Conservation (phyloP, 257 asterid species). For the Nicotiana otophora region DNA sequence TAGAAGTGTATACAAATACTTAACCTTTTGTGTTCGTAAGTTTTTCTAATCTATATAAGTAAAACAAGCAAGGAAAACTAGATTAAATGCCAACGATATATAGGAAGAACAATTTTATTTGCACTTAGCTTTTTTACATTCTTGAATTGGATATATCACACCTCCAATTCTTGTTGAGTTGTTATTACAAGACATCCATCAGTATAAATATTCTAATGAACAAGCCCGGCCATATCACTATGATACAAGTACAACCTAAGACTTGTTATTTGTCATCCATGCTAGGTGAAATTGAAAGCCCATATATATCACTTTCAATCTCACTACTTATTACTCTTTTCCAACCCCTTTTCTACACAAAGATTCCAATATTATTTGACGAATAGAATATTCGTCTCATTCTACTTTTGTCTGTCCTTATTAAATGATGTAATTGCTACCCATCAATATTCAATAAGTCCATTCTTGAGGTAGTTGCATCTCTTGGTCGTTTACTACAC, state of each 20-base stretch:
- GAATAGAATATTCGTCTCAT: background rate
- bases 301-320: background rate
- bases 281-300: background rate
- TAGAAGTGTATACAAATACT: no score
- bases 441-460: constrained; percentile 20
- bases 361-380: background rate
- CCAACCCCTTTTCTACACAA: background rate
- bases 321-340: background rate
- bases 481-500: constrained; percentile 12
- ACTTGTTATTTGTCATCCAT: background rate
- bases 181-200: background rate
- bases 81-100: background rate
- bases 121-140: background rate
- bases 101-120: background rate
- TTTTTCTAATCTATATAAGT: no score
- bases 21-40: no score
- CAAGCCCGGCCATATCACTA: background rate
- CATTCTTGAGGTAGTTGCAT: constrained; percentile 35
- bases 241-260: background rate
- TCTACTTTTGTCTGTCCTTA: background rate
- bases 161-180: background rate
- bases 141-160: constrained; percentile 6
- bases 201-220: background rate
- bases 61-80: no score
- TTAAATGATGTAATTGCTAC: background rate